Base-by-base conservation (phyloP, 768 basidiomycete species). In the Lentinus brumalis region DNA sequence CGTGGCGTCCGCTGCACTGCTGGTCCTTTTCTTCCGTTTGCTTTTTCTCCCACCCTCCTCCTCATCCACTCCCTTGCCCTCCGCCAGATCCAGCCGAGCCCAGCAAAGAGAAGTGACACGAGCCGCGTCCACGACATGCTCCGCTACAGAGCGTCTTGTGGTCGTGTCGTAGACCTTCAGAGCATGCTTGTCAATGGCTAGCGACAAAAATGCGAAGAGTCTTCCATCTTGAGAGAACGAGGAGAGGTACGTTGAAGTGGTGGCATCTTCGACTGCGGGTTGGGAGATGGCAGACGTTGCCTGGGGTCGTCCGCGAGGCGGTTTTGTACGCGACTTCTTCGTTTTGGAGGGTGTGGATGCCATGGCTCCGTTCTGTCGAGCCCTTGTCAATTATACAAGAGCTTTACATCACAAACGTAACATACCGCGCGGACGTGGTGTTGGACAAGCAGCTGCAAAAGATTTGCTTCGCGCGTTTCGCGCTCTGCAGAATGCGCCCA, bases 151-250 rank as follows among this genome's bases (percentile, higher is more conserved):
- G 62, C 81, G 79, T 40, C 79, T 81, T n/a, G 83, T 78, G 8
- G 76, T 64, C 9, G 84, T 82, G 69, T 87, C 81, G 71, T 86
- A 87, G 41, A 89, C 77, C 66, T 86, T 85, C 57, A 89, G 74
- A 47, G 86, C 81, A 69, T 89, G 87, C 72, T 87, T 89, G 79
- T 89, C 87, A 53, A 89, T 79, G 2, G 87, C 81, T 26, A 89
- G 79, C 10, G 86, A 86, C 31, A 87, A 72, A 54, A 85, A 80
- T 2, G 83, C 86, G 67, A 88, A 88, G 40, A 83, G 74, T 56
- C 77, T 74, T 55, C 81, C 83, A 59, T 79, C 75, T 5, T 81
- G 79, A 9, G 87, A 89, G 74, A 89, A 90, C 7, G 85, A 76
- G 12, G 83, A 86, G 29, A 86, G 73, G 18, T 76, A 68, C 12